phyloP scores from a whole-genome alignment of 495 filamentous ascomycete genomes.

The Penicillium cataractarum region DNA sequence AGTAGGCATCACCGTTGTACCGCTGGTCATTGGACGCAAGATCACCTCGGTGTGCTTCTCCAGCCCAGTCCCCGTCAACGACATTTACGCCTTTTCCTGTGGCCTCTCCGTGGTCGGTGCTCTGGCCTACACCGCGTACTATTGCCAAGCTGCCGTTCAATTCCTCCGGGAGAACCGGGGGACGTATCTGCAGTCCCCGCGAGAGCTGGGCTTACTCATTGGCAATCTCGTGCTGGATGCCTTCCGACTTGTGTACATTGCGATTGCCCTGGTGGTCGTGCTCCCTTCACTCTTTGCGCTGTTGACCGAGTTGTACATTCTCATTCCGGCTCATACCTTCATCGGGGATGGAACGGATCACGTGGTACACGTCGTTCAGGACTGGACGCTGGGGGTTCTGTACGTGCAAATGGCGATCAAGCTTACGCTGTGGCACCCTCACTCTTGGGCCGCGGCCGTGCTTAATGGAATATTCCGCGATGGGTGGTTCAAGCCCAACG shows the following conservation, averaged over 20 bases:
- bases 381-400: slow-evolving; percentile 91
- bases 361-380: slow-evolving; percentile 85
- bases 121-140: slow-evolving; percentile 59
- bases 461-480: slow-evolving; percentile 74
- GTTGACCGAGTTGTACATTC: slow-evolving; percentile 82
- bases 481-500: slow-evolving; percentile 83
- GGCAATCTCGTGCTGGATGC: slow-evolving; percentile 22
- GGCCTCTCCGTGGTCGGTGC: slow-evolving; percentile 79
- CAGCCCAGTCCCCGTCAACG: slow-evolving; percentile 73
- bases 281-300: slow-evolving; percentile 84
- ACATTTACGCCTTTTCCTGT: slow-evolving; percentile 93
- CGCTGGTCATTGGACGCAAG: slow-evolving; percentile 78
- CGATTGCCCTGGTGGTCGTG: slow-evolving; percentile 68
- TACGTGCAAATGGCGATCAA: slow-evolving; percentile 87
- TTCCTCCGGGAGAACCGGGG: slow-evolving; percentile 37
- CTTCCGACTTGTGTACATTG: slow-evolving; percentile 67
- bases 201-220: slow-evolving; percentile 24
- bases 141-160: slow-evolving; percentile 50
- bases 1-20: slow-evolving; percentile 85
- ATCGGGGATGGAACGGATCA: slow-evolving; percentile 60
- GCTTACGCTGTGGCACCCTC: slow-evolving; percentile 63
- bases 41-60: slow-evolving; percentile 73
- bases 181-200: slow-evolving; percentile 42
- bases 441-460: slow-evolving; percentile 71
- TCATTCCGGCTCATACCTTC: slow-evolving; percentile 88